These are phyloP conservation scores for Eutrema heterophyllum DNA, from an alignment of 345 rosid species.

Conservation along the genomic window DNA sequence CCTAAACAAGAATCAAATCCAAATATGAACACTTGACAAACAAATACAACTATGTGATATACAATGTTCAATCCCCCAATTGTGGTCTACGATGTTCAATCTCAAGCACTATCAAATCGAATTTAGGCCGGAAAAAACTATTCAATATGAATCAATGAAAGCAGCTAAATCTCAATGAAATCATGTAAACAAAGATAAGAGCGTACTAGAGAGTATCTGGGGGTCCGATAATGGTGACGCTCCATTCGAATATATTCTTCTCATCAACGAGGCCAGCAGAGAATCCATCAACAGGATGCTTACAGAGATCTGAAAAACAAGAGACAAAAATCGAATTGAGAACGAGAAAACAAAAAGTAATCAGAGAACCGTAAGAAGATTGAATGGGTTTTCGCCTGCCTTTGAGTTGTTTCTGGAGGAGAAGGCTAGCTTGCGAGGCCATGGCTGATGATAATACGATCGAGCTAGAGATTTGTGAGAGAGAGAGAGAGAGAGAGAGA, in stretches of 20 bases:
- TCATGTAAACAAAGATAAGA: not conserved
- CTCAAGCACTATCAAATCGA: not conserved
- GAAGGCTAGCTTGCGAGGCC: slow-evolving; percentile 90
- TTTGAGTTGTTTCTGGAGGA: slow-evolving; percentile 91
- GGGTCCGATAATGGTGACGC: slow-evolving; percentile 91
- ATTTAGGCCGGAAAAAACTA: not conserved
- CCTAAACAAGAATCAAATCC: not conserved
- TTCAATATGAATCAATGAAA: not conserved
- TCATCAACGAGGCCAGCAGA: slow-evolving; percentile 98
- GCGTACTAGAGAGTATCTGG: slow-evolving; percentile 90
- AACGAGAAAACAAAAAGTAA: not conserved
- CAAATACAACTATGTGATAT: not conserved
- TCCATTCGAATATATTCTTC: slow-evolving; percentile 89
- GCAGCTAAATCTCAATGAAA: not conserved
- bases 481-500: not conserved
- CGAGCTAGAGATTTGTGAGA: not conserved
- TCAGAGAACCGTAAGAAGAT: not conserved
- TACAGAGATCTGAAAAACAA: slow-evolving; percentile 82
- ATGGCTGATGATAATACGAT: slow-evolving; percentile 19
- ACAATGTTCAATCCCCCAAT: not conserved
- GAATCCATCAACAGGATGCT: slow-evolving; percentile 93
- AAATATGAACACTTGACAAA: not conserved
- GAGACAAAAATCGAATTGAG: not conserved
- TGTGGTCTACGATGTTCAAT: not conserved
- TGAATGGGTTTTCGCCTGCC: slow-evolving; percentile 35